Evolutionary conservation across 352 stramenopile species (phyloP).

Genomic region (Globisporangium echinulatum): DNA sequence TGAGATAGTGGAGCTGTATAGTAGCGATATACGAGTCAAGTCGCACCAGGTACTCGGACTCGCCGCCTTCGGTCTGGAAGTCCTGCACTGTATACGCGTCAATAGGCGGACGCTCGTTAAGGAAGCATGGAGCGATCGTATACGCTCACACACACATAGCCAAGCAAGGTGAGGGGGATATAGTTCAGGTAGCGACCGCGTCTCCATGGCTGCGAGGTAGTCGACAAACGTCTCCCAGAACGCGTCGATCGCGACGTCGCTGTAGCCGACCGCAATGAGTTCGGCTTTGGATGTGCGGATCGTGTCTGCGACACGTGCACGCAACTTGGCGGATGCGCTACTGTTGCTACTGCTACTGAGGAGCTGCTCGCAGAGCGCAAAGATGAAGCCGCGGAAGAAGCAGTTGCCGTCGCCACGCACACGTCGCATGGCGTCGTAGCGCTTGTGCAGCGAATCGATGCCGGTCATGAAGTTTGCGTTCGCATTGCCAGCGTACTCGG

Average conservation of each 20-base stretch:
- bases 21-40: background rate
- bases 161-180: constrained; percentile 18
- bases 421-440: constrained; percentile 71
- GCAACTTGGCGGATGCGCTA: constrained; percentile 14
- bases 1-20: background rate
- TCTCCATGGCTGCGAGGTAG: constrained; percentile 77
- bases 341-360: constrained; percentile 13
- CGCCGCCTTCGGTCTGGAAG: constrained; percentile 82
- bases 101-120: constrained; percentile 17
- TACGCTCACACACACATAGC: constrained; percentile 9
- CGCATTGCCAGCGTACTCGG: constrained; percentile 67
- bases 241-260: constrained; percentile 88
- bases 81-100: constrained; percentile 54
- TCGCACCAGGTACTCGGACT: constrained; percentile 73
- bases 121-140: background rate
- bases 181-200: constrained; percentile 55
- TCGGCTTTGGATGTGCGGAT: constrained; percentile 67
- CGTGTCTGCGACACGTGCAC: constrained; percentile 39
- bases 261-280: constrained; percentile 84
- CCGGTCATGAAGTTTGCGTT: constrained; percentile 69
- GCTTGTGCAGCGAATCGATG: constrained; percentile 52
- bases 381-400: constrained; percentile 90
- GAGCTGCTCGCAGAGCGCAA: constrained; percentile 79
- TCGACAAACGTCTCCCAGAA: constrained; percentile 93
- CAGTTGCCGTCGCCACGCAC: constrained; percentile 90